Percentiles rank a stretch among this genome's conserved stretches.
Evolutionary conservation across 2,329 filamentous ascomycete species (phyloP).

Genomic region (Talaromyces funiculosus): DNA sequence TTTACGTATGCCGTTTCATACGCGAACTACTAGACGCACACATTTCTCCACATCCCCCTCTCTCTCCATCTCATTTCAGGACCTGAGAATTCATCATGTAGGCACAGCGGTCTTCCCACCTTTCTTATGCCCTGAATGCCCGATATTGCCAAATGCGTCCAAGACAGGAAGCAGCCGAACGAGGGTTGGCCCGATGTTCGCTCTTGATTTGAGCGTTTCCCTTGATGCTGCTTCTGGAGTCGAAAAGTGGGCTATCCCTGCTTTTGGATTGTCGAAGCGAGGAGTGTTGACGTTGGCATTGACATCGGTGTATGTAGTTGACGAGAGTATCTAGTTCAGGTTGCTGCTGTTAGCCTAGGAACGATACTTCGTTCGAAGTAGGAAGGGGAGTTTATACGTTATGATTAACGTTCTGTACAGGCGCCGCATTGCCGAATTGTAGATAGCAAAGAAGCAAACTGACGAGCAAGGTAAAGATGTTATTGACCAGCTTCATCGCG

Average conservation of each 20-base stretch:
- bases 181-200: conserved; percentile 8
- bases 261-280: not conserved
- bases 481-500: not conserved
- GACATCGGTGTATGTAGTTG: not conserved
- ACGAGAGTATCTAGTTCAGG: no score
- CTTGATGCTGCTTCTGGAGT: not conserved
- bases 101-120: conserved; percentile 7
- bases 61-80: not conserved
- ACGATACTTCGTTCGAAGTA: no score
- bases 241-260: not conserved
- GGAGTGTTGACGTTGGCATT: not conserved
- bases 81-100: not conserved
- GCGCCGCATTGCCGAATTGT: not conserved
- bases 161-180: conserved; percentile 1
- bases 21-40: not conserved
- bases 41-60: not conserved
- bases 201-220: not conserved
- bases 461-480: not conserved
- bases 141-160: conserved; percentile 9
- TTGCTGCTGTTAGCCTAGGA: no score
- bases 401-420: not conserved
- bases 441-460: not conserved
- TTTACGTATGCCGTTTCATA: no score
- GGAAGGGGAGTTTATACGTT: not conserved
- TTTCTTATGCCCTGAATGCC: conserved; percentile 5